Base-by-base conservation (phyloP, 352 stramenopile species). In the Globisporangium lucens region DNA sequence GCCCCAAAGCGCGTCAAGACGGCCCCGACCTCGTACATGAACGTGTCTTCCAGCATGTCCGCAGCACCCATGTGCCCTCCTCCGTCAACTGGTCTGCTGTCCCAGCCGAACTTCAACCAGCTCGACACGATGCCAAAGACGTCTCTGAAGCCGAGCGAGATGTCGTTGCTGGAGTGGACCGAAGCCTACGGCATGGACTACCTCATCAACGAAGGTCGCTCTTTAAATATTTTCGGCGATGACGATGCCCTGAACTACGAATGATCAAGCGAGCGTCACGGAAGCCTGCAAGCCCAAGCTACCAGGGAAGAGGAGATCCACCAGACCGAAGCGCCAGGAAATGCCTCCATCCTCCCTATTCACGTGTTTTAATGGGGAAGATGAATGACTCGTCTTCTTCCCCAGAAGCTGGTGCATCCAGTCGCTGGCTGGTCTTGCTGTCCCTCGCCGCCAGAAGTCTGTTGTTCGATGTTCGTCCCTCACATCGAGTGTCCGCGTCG, bases 181-280 rank as follows among this genome's bases (percentile, higher is more conserved):
- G 85, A 93, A 63, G 78, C 79, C 3, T 90, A 89, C 60, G 83
- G 83, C 59, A 91, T 93, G 77, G 85, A 91, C 69, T 91, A 83
- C 63, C 77, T 91, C n/a, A 72, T 89, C 20, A 90, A 87, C 73
- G 83, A 93, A 55, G 73, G 75, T 0, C 77, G 83, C 1, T 69
- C 72, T 1, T 68, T 89, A 27, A 83, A 83, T 30, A 72, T 93
- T 33, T 93, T 91, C 35, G 67, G 70, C 1, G 85, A 90, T 43
- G 83, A 87, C 24, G 71, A 80, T 13, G 52, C 67, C 46, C 59
- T 75, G 17, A 71, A 69, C 52, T 91, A 90, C 47, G 78, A 91
- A 17, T 89, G 75, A 71, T n/a, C 12, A 22, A 35, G 10, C 38
- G 4, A 46, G 38, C 12, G 20, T 53, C 20, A 4, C 47, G 47